Conservation (phyloP, 2,329 filamentous ascomycete species). For the Alternaria solani region DNA sequence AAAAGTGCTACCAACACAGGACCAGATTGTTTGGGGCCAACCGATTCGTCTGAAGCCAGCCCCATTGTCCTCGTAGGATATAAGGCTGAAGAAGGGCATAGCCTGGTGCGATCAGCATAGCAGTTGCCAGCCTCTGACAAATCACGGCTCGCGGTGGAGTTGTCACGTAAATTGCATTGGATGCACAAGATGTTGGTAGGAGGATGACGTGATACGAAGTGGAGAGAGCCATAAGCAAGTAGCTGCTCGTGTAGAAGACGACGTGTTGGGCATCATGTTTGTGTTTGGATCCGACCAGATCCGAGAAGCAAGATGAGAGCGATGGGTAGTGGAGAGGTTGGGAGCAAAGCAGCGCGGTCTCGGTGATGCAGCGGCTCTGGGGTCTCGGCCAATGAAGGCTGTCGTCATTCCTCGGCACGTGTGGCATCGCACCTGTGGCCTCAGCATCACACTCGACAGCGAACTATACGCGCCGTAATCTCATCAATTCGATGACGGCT, state of each 20-base stretch:
- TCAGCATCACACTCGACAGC: not conserved
- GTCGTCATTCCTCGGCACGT: slow-evolving; percentile 1
- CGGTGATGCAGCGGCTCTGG: not conserved
- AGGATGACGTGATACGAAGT: not conserved
- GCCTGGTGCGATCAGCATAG: too few species aligned
- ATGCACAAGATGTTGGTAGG: not conserved
- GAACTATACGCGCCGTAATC: not conserved
- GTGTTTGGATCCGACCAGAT: not conserved
- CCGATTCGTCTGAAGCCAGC: too few species aligned
- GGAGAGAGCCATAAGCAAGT: not conserved
- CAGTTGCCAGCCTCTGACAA: too few species aligned
- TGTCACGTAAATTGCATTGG: not conserved
- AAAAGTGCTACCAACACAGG: too few species aligned
- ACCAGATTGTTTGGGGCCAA: too few species aligned
- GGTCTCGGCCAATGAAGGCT: slow-evolving; percentile 18
- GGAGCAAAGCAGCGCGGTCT: not conserved
- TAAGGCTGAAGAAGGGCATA: too few species aligned
- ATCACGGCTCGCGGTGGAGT: not conserved
- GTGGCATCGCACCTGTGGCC: not conserved
- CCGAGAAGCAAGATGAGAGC: not conserved
- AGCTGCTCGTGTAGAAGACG: not conserved
- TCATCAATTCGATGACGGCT: not conserved
- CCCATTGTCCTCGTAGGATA: too few species aligned
- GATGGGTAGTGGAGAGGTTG: not conserved
- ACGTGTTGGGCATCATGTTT: not conserved